Percentiles rank a stretch among this genome's conserved stretches.
phyloP scores from a whole-genome alignment of 768 basidiomycete species.

The Lyophyllum decastes region DNA sequence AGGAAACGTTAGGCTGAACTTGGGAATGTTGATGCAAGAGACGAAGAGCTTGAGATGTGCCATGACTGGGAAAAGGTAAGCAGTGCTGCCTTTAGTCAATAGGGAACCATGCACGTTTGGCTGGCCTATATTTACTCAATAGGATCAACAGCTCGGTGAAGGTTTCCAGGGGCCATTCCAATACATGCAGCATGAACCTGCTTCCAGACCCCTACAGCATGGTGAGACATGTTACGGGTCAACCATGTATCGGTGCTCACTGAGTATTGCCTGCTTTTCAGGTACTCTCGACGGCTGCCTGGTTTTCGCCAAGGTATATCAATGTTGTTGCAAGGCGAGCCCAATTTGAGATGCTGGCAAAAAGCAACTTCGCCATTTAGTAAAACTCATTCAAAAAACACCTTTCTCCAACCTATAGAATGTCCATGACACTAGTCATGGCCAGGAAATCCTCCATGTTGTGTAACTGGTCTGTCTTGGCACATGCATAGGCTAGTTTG shows the following conservation, averaged over 20 bases:
- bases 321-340: constrained; percentile 96
- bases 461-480: constrained; percentile 95
- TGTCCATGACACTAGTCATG: constrained; percentile 98
- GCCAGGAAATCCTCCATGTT: constrained; percentile 99
- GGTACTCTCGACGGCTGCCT: constrained; percentile 98
- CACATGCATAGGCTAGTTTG: constrained; percentile 96
- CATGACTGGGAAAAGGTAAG: constrained; percentile 66
- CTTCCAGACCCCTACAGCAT: constrained; percentile 83
- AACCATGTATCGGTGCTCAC: constrained; percentile 42
- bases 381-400: constrained; percentile 99
- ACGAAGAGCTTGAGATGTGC: constrained; percentile 97
- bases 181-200: constrained; percentile 99
- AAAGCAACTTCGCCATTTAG: constrained; percentile 93
- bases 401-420: constrained; percentile 97
- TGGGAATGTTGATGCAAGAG: constrained; percentile 96
- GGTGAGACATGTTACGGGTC: constrained; percentile 2
- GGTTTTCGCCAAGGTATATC: constrained; percentile 98
- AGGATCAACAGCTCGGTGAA: constrained; percentile 93
- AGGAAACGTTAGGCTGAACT: constrained; percentile 41
- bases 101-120: constrained; percentile 65
- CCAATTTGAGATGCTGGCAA: constrained; percentile 98
- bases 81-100: not conserved
- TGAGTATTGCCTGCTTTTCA: constrained; percentile 99
- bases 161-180: constrained; percentile 95
- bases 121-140: constrained; percentile 93